Percentiles rank a stretch among this genome's conserved stretches.
Evolutionary conservation across 257 asterid species (phyloP).

Genomic region (Plantago elongata): DNA sequence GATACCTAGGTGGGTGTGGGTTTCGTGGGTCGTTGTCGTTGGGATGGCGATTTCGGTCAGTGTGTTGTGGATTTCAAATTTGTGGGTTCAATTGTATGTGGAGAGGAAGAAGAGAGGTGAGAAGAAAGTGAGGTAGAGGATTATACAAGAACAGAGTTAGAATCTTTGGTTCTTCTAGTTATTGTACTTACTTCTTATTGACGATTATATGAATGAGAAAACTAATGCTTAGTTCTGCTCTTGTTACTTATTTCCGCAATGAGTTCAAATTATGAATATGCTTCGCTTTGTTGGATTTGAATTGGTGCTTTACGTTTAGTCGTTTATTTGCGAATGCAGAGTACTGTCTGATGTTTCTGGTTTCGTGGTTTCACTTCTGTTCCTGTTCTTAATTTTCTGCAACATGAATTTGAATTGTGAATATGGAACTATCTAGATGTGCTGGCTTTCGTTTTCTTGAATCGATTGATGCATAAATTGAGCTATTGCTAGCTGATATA

Average conservation of each 20-base stretch:
- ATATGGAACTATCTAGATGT: no score
- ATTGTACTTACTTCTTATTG: slow-evolving; percentile 19
- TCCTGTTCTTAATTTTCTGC: no score
- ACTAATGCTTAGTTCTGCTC: slow-evolving; percentile 15
- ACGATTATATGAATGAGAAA: slow-evolving; percentile 15
- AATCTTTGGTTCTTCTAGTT: neutral
- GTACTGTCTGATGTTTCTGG: neutral
- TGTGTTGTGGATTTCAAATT: slow-evolving; percentile 71
- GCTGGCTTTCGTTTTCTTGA: no score
- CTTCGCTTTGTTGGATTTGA: neutral
- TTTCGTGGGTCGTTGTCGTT: slow-evolving; percentile 74
- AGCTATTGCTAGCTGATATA: no score
- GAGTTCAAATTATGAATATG: slow-evolving; percentile 7
- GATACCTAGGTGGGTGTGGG: slow-evolving; percentile 84
- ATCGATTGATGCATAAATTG: no score
- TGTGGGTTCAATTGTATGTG: slow-evolving; percentile 59
- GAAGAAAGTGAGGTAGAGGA: slow-evolving; percentile 42
- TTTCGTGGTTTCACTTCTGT: no score
- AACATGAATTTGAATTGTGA: no score
- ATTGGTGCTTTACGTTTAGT: no score
- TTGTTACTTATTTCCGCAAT: neutral
- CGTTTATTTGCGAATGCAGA: neutral
- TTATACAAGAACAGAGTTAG: neutral
- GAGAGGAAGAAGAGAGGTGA: slow-evolving; percentile 36
- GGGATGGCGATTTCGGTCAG: slow-evolving; percentile 69